Percentiles rank a stretch among this genome's conserved stretches.
phyloP scores from a whole-genome alignment of 1,139 yeast genomes.

The Zygoascus sp. region DNA sequence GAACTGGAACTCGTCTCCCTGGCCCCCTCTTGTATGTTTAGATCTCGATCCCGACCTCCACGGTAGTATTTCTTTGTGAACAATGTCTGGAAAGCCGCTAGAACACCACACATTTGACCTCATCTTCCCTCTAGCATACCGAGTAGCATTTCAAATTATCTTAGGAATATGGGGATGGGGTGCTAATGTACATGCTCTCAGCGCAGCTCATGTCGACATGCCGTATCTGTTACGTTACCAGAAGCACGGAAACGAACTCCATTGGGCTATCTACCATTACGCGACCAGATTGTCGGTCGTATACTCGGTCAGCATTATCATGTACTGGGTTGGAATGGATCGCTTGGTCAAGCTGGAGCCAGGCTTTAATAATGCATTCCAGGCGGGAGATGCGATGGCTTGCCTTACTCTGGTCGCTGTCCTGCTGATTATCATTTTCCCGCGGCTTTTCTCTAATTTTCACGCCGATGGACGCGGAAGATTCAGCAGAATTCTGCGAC shows the following conservation, averaged over 20 bases:
- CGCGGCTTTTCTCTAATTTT: conserved; percentile 23
- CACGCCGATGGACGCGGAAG: conserved; percentile 31
- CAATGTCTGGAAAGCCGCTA: conserved; percentile 6
- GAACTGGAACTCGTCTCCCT: too few relatives aligned
- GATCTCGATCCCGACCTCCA: too few relatives aligned
- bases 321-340: conserved; percentile 20
- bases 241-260: conserved; percentile 21
- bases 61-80: too few relatives aligned
- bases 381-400: conserved; percentile 33
- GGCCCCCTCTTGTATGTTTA: too few relatives aligned
- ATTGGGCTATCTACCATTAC: conserved; percentile 27
- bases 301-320: conserved; percentile 26
- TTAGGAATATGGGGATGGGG: conserved; percentile 52
- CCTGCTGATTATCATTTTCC: conserved; percentile 24
- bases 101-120: conserved; percentile 32
- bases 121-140: conserved; percentile 46
- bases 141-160: conserved; percentile 43
- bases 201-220: conserved; percentile 39
- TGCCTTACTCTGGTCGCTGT: conserved; percentile 32
- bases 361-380: conserved; percentile 15
- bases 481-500: conserved; percentile 41
- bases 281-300: conserved; percentile 23
- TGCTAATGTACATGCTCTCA: conserved; percentile 39
- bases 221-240: conserved; percentile 38
- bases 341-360: conserved; percentile 19